Evolutionary conservation across 1,139 yeast species (phyloP).

Genomic region (Candida mesenterica): DNA sequence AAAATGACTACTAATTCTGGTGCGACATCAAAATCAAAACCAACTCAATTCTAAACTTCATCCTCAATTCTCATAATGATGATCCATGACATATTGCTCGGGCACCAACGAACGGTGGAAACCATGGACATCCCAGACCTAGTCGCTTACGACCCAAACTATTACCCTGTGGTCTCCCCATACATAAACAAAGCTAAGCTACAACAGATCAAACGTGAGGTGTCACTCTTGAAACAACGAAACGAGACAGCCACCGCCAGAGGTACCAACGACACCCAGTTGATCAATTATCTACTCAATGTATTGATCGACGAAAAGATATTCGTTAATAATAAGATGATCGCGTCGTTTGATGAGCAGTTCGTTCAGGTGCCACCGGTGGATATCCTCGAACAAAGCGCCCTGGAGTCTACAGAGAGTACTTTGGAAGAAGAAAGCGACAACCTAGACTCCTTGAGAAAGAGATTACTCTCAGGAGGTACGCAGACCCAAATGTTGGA

Average conservation of each 20-base stretch:
- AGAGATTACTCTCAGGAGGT: constrained; percentile 28
- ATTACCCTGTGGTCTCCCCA: constrained; percentile 18
- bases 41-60: no score
- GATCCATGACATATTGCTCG: constrained; percentile 1
- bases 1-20: no score
- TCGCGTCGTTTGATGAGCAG: constrained; percentile 13
- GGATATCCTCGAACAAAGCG: background rate
- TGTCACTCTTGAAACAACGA: constrained; percentile 7
- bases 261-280: constrained; percentile 4
- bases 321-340: constrained; percentile 20
- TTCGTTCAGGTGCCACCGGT: constrained; percentile 5
- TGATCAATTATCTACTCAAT: constrained; percentile 6
- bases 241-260: background rate
- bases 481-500: constrained; percentile 16
- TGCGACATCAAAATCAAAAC: no score
- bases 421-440: constrained; percentile 18
- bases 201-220: constrained; percentile 16
- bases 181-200: constrained; percentile 24
- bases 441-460: constrained; percentile 22
- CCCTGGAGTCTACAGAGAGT: constrained; percentile 3
- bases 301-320: constrained; percentile 24
- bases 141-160: constrained; percentile 6
- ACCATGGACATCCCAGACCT: constrained; percentile 10
- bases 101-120: constrained; percentile 5
- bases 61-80: no score